Conservation (phyloP, 176 grass and related monocot genomes). For the Aegilops bicornis region DNA sequence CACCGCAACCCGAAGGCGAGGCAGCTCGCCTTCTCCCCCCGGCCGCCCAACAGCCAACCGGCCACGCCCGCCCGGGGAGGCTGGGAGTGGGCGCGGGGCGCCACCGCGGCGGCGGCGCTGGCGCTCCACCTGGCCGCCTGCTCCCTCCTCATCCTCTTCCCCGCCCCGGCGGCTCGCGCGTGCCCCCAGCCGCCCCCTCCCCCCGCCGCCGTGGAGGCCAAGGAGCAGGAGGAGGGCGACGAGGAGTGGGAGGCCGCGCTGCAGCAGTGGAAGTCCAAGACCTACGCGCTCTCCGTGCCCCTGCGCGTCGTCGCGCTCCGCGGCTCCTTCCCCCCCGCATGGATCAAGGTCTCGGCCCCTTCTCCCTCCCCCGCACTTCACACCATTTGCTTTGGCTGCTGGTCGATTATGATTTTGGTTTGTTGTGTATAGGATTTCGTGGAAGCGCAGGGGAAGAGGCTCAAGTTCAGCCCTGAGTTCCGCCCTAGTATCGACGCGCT, state of each 20-base stretch:
- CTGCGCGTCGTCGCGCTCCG: conserved; percentile 75
- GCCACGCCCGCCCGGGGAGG: not conserved
- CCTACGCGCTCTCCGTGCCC: conserved; percentile 75
- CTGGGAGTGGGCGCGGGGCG: conserved; percentile 25
- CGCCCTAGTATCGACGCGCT: conserved; percentile 52
- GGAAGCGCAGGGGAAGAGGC: conserved; percentile 75
- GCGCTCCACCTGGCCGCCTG: conserved; percentile 53
- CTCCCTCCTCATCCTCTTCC: conserved; percentile 43
- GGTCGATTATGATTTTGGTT: not conserved
- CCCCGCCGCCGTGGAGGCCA: not conserved
- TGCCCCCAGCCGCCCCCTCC: conserved; percentile 8
- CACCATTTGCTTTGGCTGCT: not conserved
- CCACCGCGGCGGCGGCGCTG: conserved; percentile 19
- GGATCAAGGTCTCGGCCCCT: conserved; percentile 69
- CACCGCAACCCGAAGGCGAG: conserved; percentile 11
- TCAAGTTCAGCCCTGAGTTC: conserved; percentile 61
- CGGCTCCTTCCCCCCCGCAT: conserved; percentile 79
- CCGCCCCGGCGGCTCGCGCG: conserved; percentile 28
- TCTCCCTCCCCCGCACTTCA: not conserved
- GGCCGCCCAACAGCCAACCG: not conserved
- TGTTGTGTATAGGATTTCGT: conserved; percentile 66
- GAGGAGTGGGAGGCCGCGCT: conserved; percentile 65
- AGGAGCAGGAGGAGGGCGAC: conserved; percentile 41
- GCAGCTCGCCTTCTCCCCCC: conserved; percentile 21
- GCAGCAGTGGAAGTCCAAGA: conserved; percentile 80